Evolutionary conservation across 2,329 filamentous ascomycete genomes (phyloP).

Genomic region (Bertia moriformis): DNA sequence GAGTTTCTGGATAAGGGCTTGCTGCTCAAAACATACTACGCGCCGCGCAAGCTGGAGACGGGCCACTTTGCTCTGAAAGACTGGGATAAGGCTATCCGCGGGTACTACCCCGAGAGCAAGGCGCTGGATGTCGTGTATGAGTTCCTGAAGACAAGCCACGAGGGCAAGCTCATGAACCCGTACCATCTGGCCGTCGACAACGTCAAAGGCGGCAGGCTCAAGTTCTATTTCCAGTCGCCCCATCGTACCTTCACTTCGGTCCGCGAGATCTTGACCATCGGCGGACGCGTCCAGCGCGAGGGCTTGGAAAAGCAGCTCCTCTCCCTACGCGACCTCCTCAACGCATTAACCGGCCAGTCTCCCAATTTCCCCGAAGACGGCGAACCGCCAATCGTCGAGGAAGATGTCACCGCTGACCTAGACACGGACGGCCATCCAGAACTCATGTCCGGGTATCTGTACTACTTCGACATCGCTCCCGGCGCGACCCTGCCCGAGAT

Average conservation of each 20-base stretch:
- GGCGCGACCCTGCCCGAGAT: slow-evolving; percentile 6
- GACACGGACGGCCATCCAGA: slow-evolving; percentile 2
- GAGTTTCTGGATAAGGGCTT: slow-evolving; percentile 4
- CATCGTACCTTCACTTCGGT: slow-evolving; percentile 8
- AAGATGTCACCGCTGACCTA: slow-evolving; percentile 2
- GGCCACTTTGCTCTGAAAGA: slow-evolving; percentile 1
- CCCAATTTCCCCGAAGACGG: slow-evolving; percentile 7
- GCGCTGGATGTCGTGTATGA: slow-evolving; percentile 3
- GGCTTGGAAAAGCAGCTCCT: slow-evolving; percentile 3
- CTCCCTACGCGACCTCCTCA: slow-evolving; percentile 6
- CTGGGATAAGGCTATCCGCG: slow-evolving; percentile 3
- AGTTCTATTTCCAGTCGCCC: slow-evolving; percentile 8
- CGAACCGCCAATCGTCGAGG: slow-evolving; percentile 3
- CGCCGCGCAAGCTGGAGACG: slow-evolving; percentile 4
- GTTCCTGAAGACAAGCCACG: slow-evolving; percentile 4
- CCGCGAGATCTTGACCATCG: slow-evolving; percentile 10
- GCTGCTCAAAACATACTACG: slow-evolving; percentile 8
- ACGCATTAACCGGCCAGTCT: slow-evolving; percentile 2
- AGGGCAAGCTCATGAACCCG: slow-evolving; percentile 5
- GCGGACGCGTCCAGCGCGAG: slow-evolving; percentile 3
- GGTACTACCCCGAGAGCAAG: slow-evolving; percentile 4
- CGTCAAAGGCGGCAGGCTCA: slow-evolving; percentile 5
- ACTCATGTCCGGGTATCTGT: slow-evolving; percentile 6
- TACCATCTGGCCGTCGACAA: slow-evolving; percentile 4
- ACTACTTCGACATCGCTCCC: slow-evolving; percentile 11